phyloP scores from a whole-genome alignment of 257 asterid genomes.

The Ajuga chamaepitys region DNA sequence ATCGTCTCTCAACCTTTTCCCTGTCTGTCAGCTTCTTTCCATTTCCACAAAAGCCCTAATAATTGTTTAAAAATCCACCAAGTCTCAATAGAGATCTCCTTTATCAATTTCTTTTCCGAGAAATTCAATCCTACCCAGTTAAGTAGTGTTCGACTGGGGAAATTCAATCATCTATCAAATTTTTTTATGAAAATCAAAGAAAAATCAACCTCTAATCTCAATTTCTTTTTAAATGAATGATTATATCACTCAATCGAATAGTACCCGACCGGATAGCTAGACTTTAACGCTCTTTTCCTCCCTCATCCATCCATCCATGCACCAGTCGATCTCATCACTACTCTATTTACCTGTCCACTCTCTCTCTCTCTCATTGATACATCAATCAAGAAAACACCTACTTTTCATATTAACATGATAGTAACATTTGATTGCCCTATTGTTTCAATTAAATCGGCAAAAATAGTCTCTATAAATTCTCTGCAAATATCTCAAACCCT shows the following conservation, averaged over 20 bases:
- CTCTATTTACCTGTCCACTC: constrained; percentile 20
- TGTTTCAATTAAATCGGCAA: not conserved
- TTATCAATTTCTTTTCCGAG: not conserved
- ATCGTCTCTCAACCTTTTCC: constrained; percentile 32
- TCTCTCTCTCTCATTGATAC: constrained; percentile 25
- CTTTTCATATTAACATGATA: constrained; percentile 15
- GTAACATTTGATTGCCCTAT: constrained; percentile 6
- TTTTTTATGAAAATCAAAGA: too few species aligned
- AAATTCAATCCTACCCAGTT: too few species aligned
- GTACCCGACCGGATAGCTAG: too few species aligned
- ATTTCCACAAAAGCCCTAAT: constrained; percentile 44
- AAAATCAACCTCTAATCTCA: too few species aligned
- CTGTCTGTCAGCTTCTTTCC: constrained; percentile 33
- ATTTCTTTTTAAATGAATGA: too few species aligned
- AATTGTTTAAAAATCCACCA: constrained; percentile 15
- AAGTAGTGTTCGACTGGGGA: too few species aligned
- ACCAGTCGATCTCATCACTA: constrained; percentile 26
- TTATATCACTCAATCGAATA: too few species aligned
- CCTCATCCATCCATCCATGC: constrained; percentile 34
- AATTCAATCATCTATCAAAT: too few species aligned
- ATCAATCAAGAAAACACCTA: constrained; percentile 34
- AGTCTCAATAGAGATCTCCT: constrained; percentile 17
- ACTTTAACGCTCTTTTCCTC: too few species aligned
- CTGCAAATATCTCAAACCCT: constrained; percentile 17
- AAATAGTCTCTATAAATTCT: constrained; percentile 6